Conservation (phyloP, 306 rosid species). For the Castanopsis chinensis region DNA sequence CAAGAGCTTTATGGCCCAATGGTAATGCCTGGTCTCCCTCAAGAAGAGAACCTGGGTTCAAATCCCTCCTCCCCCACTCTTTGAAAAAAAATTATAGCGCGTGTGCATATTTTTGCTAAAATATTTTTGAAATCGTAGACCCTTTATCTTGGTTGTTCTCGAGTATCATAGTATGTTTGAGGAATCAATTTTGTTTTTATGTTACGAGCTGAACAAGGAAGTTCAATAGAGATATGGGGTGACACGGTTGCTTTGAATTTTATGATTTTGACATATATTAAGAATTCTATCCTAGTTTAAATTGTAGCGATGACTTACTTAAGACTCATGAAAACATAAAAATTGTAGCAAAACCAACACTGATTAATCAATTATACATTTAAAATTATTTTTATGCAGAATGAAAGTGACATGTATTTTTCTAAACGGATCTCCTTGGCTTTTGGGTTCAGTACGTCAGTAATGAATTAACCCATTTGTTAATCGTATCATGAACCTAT, state of each 20-base stretch:
- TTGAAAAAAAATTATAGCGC: background rate
- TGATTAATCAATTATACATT: too few relatives aligned
- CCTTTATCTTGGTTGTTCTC: background rate
- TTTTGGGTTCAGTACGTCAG: too few relatives aligned
- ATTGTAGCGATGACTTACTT: background rate
- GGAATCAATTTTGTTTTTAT: background rate
- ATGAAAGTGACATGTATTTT: too few relatives aligned
- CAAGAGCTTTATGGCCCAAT: too few relatives aligned
- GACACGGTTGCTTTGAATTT: background rate
- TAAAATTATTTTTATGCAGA: too few relatives aligned
- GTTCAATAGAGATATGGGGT: background rate
- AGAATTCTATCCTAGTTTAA: background rate
- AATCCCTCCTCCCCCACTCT: constrained; percentile 5
- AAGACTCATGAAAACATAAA: too few relatives aligned
- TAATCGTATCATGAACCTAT: too few relatives aligned
- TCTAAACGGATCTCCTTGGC: too few relatives aligned
- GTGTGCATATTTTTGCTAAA: background rate
- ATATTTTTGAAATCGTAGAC: background rate
- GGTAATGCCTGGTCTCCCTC: too few relatives aligned
- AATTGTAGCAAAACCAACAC: too few relatives aligned
- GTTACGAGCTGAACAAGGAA: background rate
- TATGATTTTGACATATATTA: background rate
- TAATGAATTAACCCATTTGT: too few relatives aligned
- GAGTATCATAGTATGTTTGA: background rate
- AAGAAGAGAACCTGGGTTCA: constrained; percentile 1